phyloP scores from a whole-genome alignment of 345 rosid genomes.

The Gossypium ekmanianum region DNA sequence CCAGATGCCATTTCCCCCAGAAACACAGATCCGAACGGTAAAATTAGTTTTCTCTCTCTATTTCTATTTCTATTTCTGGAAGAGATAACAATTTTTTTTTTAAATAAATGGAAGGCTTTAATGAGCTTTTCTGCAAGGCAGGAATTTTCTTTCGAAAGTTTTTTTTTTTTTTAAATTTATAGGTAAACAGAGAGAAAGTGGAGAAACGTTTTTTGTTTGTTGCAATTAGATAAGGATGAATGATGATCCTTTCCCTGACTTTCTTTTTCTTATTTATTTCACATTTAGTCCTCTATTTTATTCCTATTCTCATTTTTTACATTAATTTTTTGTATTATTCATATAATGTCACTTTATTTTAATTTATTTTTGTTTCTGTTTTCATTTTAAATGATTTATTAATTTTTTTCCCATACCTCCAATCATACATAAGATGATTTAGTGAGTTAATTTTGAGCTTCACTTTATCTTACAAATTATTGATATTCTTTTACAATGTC shows the following conservation, averaged over 20 bases:
- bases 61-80: not conserved
- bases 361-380: not conserved
- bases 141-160: not conserved
- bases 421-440: too few species aligned
- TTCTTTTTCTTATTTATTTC: not conserved
- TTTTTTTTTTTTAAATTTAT: not conserved
- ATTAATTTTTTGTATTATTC: not conserved
- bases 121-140: constrained; percentile 10
- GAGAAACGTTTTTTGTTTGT: not conserved
- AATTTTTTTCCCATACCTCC: not conserved
- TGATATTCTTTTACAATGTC: too few species aligned
- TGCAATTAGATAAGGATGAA: constrained; percentile 9
- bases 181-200: not conserved
- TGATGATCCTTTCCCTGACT: not conserved
- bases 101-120: not conserved
- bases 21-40: not conserved
- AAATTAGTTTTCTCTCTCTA: not conserved
- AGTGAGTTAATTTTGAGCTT: too few species aligned
- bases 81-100: not conserved
- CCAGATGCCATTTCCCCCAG: constrained; percentile 71
- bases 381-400: not conserved
- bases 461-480: too few species aligned
- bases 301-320: not conserved
- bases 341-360: not conserved
- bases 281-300: not conserved